These are phyloP conservation scores for Xerocomus potaroensis DNA, from an alignment of 768 basidiomycete genomes.

Conservation along the genomic window DNA sequence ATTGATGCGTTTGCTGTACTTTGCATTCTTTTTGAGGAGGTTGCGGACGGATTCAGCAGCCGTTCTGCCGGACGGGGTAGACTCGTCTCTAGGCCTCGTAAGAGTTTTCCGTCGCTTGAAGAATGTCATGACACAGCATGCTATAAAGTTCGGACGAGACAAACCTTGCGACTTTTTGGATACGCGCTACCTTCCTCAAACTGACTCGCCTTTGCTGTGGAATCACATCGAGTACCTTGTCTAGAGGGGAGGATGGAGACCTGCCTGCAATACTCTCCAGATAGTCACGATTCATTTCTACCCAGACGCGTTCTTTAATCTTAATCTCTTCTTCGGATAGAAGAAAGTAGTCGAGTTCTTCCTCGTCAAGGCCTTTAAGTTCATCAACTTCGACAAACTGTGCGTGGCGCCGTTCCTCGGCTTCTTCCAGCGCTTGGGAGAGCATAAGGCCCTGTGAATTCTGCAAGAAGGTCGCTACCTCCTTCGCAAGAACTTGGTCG, in stretches of 20 bases:
- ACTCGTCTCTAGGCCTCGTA: slow-evolving; percentile 68
- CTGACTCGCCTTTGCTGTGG: slow-evolving; percentile 66
- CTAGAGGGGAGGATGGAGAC: slow-evolving; percentile 3
- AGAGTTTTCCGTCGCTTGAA: slow-evolving; percentile 63
- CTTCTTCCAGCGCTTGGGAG: slow-evolving; percentile 60
- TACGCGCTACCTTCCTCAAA: slow-evolving; percentile 36
- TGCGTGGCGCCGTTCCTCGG: slow-evolving; percentile 56
- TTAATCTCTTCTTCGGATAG: slow-evolving; percentile 76
- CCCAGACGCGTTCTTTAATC: slow-evolving; percentile 90
- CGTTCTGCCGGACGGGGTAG: slow-evolving; percentile 43
- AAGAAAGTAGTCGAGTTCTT: slow-evolving; percentile 79
- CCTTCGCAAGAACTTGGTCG: slow-evolving; percentile 59
- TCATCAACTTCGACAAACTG: slow-evolving; percentile 51
- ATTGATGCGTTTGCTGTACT: slow-evolving; percentile 91
- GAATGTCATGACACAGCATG: slow-evolving; percentile 6
- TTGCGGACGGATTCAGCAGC: slow-evolving; percentile 34
- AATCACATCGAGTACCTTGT: slow-evolving; percentile 37
- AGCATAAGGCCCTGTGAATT: slow-evolving; percentile 59
- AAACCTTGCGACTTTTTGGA: slow-evolving; percentile 74
- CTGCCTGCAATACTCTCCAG: slow-evolving; percentile 77
- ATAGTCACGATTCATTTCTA: slow-evolving; percentile 89
- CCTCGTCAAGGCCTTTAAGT: slow-evolving; percentile 80
- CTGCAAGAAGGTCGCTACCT: slow-evolving; percentile 64
- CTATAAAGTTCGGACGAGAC: slow-evolving; percentile 32
- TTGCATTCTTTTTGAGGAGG: slow-evolving; percentile 78